These are phyloP conservation scores for Kodamaea hsintzibuensis DNA, from an alignment of 805 yeast genomes.

Conservation along the genomic window DNA sequence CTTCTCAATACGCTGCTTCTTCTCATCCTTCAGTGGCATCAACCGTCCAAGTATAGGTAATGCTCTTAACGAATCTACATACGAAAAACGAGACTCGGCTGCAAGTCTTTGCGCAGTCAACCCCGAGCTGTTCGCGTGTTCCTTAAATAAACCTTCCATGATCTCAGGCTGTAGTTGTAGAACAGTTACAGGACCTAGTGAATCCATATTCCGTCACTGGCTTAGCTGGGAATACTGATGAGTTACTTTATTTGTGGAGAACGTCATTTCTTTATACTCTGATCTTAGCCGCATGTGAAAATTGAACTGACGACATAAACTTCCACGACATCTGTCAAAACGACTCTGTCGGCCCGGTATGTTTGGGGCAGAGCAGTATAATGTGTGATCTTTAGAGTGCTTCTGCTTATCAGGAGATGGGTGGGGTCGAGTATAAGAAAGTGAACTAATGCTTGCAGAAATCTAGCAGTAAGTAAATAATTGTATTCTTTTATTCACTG, in stretches of 20 bases:
- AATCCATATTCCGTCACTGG: neutral
- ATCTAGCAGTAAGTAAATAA: too few species aligned
- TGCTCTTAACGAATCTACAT: constrained; percentile 1
- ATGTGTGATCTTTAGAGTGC: too few species aligned
- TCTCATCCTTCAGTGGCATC: constrained; percentile 24
- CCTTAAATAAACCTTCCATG: constrained; percentile 9
- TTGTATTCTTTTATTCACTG: too few species aligned
- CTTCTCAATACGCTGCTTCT: constrained; percentile 20
- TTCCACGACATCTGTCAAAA: constrained; percentile 2
- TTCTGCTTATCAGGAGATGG: too few species aligned
- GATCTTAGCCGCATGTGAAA: neutral
- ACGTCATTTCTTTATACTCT: neutral
- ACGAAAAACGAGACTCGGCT: constrained; percentile 2
- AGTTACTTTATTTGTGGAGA: constrained; percentile 1
- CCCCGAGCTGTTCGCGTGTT: constrained; percentile 3
- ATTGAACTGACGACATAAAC: neutral
- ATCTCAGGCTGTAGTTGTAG: constrained; percentile 1
- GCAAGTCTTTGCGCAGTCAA: neutral
- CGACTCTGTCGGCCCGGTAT: neutral
- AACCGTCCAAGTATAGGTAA: constrained; percentile 11
- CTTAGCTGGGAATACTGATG: neutral
- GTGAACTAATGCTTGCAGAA: too few species aligned
- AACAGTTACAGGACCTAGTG: neutral
- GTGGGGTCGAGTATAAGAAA: too few species aligned
- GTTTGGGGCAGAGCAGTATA: neutral